These are phyloP conservation scores for Colletotrichum chlorophyti DNA, from an alignment of 2,329 filamentous ascomycete genomes.

Conservation along the genomic window DNA sequence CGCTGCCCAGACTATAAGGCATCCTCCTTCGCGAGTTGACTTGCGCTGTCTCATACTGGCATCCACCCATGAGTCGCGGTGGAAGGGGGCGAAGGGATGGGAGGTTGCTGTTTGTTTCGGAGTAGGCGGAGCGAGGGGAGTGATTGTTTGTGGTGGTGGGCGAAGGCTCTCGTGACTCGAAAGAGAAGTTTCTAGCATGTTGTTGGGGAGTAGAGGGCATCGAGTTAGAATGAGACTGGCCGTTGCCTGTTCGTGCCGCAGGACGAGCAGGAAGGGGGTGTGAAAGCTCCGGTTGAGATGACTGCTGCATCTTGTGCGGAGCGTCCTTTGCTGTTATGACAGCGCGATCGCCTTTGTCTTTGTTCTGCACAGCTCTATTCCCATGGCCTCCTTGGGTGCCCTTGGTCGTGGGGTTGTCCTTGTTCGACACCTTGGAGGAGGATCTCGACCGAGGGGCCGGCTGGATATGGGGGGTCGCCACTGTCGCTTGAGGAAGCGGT, in stretches of 20 bases:
- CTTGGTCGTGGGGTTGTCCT: slow-evolving; percentile 54
- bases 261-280: slow-evolving; percentile 33
- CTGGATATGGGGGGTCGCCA: slow-evolving; percentile 64
- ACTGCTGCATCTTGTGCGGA: slow-evolving; percentile 53
- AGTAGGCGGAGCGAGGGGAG: slow-evolving; percentile 89
- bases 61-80: slow-evolving; percentile 62
- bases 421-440: slow-evolving; percentile 65
- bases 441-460: slow-evolving; percentile 63
- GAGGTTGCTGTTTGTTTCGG: slow-evolving; percentile 80
- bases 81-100: slow-evolving; percentile 72
- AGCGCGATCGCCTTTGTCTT: slow-evolving; percentile 67
- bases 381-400: slow-evolving; percentile 65
- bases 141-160: slow-evolving; percentile 79
- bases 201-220: slow-evolving; percentile 94
- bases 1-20: slow-evolving; percentile 88
- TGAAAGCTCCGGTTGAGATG: slow-evolving; percentile 46
- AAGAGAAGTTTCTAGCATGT: slow-evolving; percentile 81
- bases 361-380: slow-evolving; percentile 64
- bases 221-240: slow-evolving; percentile 74
- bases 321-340: slow-evolving; percentile 66
- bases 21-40: slow-evolving; percentile 84
- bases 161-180: slow-evolving; percentile 79
- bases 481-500: slow-evolving; percentile 54
- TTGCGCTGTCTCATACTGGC: slow-evolving; percentile 88
- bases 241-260: slow-evolving; percentile 32